Conservation (phyloP, 2,329 filamentous ascomycete genomes). For the Gremmenia infestans region DNA sequence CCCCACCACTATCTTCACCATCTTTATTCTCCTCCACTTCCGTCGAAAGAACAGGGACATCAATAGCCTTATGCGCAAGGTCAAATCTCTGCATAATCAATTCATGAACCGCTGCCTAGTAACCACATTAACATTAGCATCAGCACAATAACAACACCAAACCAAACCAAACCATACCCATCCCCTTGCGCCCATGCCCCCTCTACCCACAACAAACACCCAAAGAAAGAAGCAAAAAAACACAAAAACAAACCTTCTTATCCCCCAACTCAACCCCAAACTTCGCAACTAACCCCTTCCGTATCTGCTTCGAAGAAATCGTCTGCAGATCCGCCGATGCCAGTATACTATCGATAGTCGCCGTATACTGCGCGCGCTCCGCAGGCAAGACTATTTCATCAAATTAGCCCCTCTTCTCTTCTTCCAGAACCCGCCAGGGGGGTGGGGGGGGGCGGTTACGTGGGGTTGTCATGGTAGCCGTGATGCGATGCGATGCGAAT, state of each 20-base stretch:
- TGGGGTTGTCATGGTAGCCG: slow-evolving; percentile 15
- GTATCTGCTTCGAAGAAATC: slow-evolving; percentile 35
- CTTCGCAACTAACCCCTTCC: slow-evolving; percentile 29
- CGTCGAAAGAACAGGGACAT: too few species aligned
- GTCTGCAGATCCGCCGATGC: slow-evolving; percentile 32
- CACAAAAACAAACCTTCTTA: slow-evolving; percentile 31
- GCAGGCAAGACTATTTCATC: slow-evolving; percentile 23
- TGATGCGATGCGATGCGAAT: too few species aligned
- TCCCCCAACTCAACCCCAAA: slow-evolving; percentile 33
- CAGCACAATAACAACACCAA: too few species aligned
- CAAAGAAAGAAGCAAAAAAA: not conserved
- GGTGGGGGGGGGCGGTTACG: not conserved
- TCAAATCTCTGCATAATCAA: too few species aligned
- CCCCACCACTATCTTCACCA: too few species aligned
- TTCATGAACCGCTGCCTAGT: too few species aligned
- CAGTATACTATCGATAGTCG: slow-evolving; percentile 37
- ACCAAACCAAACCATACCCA: too few species aligned
- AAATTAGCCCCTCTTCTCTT: not conserved
- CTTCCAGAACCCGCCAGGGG: not conserved
- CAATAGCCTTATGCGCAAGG: too few species aligned
- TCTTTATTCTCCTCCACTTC: too few species aligned
- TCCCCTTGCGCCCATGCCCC: too few species aligned
- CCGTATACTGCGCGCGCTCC: slow-evolving; percentile 30
- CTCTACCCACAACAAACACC: not conserved
- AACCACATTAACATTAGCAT: too few species aligned